A percentile compares a stretch with the other conserved stretches of the same genome.
Conservation (phyloP, 1,284 basidiomycete genomes). For the Leccinum ambiguum region DNA sequence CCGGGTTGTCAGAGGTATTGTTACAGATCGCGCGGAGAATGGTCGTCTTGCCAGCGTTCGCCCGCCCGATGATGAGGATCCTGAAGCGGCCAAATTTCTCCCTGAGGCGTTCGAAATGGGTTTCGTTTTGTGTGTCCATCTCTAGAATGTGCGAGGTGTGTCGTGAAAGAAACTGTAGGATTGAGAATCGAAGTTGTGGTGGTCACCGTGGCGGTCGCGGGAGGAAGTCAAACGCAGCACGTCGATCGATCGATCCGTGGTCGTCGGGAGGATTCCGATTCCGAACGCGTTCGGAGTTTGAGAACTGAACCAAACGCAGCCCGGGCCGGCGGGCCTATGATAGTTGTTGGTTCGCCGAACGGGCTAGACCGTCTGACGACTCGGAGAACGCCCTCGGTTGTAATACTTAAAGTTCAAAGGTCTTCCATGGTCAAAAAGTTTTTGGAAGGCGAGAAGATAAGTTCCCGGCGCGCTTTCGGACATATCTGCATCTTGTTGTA, state of each 20-base stretch:
- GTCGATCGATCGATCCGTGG: neutral
- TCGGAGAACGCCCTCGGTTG: too few relatives aligned
- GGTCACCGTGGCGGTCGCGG: neutral
- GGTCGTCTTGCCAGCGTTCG: slow-evolving; percentile 1
- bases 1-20: neutral
- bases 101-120: neutral
- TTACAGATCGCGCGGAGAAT: neutral
- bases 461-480: too few relatives aligned
- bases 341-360: too few relatives aligned
- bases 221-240: neutral
- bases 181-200: neutral
- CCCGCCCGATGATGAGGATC: neutral
- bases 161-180: neutral
- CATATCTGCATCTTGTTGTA: too few relatives aligned
- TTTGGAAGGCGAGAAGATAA: too few relatives aligned
- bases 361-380: too few relatives aligned
- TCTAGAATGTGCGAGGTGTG: neutral
- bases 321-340: too few relatives aligned
- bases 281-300: neutral
- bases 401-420: too few relatives aligned
- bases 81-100: neutral
- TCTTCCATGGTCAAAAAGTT: too few relatives aligned
- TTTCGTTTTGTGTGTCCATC: neutral
- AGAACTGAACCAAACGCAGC: too few relatives aligned
- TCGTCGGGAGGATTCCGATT: neutral